These are phyloP conservation scores for Neonectria magnoliae DNA, from an alignment of 2,329 filamentous ascomycete species.

Conservation along the genomic window DNA sequence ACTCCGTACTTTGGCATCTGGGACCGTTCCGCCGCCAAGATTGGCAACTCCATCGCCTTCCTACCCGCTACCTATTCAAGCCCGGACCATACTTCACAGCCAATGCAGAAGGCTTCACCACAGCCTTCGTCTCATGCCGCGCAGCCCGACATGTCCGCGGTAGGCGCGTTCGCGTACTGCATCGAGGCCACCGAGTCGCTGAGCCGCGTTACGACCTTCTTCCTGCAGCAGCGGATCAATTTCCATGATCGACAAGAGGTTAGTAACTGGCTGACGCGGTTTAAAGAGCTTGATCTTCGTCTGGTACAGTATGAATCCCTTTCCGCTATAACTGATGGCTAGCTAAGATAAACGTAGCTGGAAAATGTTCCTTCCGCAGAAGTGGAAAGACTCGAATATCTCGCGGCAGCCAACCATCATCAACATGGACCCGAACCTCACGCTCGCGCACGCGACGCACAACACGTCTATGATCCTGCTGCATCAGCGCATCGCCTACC, in stretches of 20 bases:
- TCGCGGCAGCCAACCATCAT: constrained; percentile 15
- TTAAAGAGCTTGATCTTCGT: constrained; percentile 34
- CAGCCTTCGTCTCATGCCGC: constrained; percentile 5
- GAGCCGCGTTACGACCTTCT: constrained; percentile 53
- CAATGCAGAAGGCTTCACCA: constrained; percentile 6
- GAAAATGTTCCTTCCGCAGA: constrained; percentile 21
- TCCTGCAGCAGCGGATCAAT: constrained; percentile 53
- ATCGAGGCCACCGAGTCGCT: constrained; percentile 57
- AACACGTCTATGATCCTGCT: constrained; percentile 19
- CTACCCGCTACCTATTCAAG: constrained; percentile 2
- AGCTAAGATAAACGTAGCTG: not conserved
- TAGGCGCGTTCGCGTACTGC: constrained; percentile 51
- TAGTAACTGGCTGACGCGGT: constrained; percentile 53
- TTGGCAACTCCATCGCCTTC: constrained; percentile 19
- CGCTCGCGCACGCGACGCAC: constrained; percentile 14
- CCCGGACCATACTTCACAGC: not conserved
- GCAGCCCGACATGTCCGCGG: constrained; percentile 14
- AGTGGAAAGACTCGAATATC: constrained; percentile 23
- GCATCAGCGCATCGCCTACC: constrained; percentile 22
- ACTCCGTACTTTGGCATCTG: constrained; percentile 20
- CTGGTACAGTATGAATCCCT: constrained; percentile 1
- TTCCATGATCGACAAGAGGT: constrained; percentile 48
- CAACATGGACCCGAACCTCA: constrained; percentile 21
- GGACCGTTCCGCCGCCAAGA: constrained; percentile 18
- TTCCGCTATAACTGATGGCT: no score